Percentiles rank a stretch among this genome's conserved stretches.
Evolutionary conservation across 1,284 basidiomycete species (phyloP).

Genomic region (Tilletia horrida): DNA sequence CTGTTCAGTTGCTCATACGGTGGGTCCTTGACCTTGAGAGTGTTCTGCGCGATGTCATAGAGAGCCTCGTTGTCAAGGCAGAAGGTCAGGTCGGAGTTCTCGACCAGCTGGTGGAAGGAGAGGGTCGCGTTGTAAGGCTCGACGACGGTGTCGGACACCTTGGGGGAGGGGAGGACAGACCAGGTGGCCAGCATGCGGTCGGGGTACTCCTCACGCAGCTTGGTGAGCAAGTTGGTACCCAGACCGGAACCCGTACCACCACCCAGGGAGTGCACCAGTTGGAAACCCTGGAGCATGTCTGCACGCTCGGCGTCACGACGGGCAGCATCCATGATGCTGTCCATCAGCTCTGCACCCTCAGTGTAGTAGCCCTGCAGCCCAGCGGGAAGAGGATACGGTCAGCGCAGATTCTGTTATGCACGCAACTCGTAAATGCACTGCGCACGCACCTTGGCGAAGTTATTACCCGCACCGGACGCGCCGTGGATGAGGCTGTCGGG

Average conservation of each 20-base stretch:
- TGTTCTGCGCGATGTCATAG: slow-evolving; percentile 89
- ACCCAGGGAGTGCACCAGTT: slow-evolving; percentile 64
- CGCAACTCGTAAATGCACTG: background rate
- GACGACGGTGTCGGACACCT: slow-evolving; percentile 64
- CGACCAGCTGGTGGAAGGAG: slow-evolving; percentile 64
- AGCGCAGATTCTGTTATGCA: background rate
- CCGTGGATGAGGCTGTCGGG: slow-evolving; percentile 67
- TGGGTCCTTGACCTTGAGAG: slow-evolving; percentile 86
- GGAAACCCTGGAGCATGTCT: slow-evolving; percentile 64
- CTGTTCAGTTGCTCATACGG: slow-evolving; percentile 94
- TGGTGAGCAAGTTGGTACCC: slow-evolving; percentile 65
- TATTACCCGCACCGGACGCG: slow-evolving; percentile 63
- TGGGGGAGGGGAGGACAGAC: slow-evolving; percentile 65
- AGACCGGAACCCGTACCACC: slow-evolving; percentile 66
- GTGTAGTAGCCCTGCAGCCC: slow-evolving; percentile 35
- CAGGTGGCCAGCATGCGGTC: slow-evolving; percentile 67
- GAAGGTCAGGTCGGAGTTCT: slow-evolving; percentile 66
- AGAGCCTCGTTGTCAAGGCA: slow-evolving; percentile 91
- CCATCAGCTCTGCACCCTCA: slow-evolving; percentile 61
- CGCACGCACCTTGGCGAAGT: slow-evolving; percentile 60
- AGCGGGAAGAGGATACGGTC: background rate
- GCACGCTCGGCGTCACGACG: slow-evolving; percentile 63
- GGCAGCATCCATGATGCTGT: slow-evolving; percentile 63
- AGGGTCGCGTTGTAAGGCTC: slow-evolving; percentile 67
- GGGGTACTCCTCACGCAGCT: slow-evolving; percentile 65